Evolutionary conservation across 2,329 filamentous ascomycete species (phyloP).

Genomic region (Fonsecaea pedrosoi): DNA sequence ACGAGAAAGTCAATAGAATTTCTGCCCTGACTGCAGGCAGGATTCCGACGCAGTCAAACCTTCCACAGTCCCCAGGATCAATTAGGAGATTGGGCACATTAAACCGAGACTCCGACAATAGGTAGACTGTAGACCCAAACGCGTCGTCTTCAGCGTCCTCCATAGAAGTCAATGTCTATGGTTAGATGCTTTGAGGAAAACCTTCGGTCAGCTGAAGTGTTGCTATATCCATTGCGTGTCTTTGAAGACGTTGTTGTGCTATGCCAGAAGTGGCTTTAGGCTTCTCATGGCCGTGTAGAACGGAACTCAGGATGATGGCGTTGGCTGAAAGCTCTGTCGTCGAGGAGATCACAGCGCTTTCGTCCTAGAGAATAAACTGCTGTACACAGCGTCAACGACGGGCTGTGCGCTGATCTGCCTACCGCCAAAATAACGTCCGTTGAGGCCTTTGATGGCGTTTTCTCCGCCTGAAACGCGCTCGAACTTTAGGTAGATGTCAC

Average conservation of each 20-base stretch:
- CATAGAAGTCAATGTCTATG: neutral
- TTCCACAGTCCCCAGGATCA: neutral
- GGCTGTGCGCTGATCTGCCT: constrained; percentile 91
- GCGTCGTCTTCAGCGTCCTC: neutral
- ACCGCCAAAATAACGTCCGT: constrained; percentile 94
- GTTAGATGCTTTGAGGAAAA: neutral
- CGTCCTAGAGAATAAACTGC: constrained; percentile 88
- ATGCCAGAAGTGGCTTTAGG: neutral
- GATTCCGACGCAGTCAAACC: neutral
- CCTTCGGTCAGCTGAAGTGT: neutral
- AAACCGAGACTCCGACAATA: neutral
- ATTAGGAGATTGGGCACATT: neutral
- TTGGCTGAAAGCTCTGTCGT: neutral
- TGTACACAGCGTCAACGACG: constrained; percentile 98
- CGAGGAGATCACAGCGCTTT: constrained; percentile 46
- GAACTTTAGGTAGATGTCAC: constrained; percentile 99
- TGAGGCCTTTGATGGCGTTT: constrained; percentile 96
- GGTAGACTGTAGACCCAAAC: neutral
- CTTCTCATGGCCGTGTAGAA: neutral
- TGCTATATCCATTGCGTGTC: neutral
- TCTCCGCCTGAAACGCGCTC: constrained; percentile 93
- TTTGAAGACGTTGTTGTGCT: neutral
- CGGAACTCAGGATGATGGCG: neutral
- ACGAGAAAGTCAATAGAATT: constrained; percentile 2
- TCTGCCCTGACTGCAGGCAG: neutral